These are phyloP conservation scores for Schrenkiella parvula DNA, from an alignment of 345 rosid species.

Conservation along the genomic window DNA sequence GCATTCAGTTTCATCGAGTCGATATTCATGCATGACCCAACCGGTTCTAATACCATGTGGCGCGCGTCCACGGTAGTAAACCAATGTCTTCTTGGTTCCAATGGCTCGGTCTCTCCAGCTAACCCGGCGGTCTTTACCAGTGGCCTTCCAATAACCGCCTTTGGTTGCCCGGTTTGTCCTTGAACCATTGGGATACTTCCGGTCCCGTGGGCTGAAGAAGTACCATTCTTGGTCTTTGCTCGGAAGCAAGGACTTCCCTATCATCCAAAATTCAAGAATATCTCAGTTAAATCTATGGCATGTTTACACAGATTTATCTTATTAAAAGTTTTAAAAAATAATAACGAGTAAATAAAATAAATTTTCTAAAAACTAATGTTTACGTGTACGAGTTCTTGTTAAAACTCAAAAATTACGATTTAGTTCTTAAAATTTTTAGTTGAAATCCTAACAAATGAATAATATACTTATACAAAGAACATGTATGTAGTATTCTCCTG, in stretches of 20 bases:
- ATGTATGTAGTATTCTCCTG: background rate
- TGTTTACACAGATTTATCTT: background rate
- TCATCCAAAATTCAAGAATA: background rate
- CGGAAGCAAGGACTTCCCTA: slow-evolving; percentile 34
- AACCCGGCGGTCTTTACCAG: slow-evolving; percentile 37
- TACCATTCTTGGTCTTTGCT: slow-evolving; percentile 42
- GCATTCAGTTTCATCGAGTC: slow-evolving; percentile 34
- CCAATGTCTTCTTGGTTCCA: slow-evolving; percentile 36
- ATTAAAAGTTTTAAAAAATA: background rate
- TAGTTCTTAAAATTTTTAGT: background rate
- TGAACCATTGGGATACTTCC: slow-evolving; percentile 37
- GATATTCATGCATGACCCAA: slow-evolving; percentile 42
- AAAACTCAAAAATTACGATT: background rate
- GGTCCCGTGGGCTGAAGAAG: slow-evolving; percentile 37
- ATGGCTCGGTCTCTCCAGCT: slow-evolving; percentile 32
- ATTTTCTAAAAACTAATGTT: background rate
- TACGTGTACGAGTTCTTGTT: background rate
- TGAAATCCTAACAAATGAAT: background rate
- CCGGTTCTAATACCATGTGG: slow-evolving; percentile 38
- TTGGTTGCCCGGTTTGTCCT: slow-evolving; percentile 39
- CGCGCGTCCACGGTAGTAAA: slow-evolving; percentile 35
- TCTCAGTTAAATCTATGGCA: background rate
- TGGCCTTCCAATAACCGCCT: slow-evolving; percentile 38
- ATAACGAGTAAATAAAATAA: background rate
- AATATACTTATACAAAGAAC: background rate